A percentile compares a stretch with the other conserved stretches of the same genome.
These are phyloP conservation scores for Polytrichum formosum DNA, from an alignment of 225 moss, liverwort and hornwort genomes.

Conservation along the genomic window DNA sequence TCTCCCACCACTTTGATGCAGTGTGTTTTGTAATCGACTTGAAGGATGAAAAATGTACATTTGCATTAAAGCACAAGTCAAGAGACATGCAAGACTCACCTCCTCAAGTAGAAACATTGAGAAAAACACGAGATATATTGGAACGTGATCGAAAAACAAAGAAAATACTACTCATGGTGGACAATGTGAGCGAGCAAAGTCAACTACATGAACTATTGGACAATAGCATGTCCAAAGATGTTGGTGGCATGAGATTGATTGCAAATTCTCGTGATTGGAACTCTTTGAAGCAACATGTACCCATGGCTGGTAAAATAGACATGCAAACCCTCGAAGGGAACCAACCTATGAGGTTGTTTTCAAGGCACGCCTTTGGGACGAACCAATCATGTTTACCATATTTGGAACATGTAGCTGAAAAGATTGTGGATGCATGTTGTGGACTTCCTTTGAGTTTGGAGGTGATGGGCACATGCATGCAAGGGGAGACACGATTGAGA, in stretches of 20 bases:
- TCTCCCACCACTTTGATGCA: not conserved
- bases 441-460: constrained; percentile 13
- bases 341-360: constrained; percentile 1
- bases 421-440: constrained; percentile 6
- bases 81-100: not conserved
- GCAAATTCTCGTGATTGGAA: constrained; percentile 1
- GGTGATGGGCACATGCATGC: constrained; percentile 1
- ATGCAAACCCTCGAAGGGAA: not conserved
- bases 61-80: not conserved
- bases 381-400: not conserved
- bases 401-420: not conserved
- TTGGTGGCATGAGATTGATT: not conserved
- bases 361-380: not conserved
- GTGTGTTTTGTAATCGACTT: not conserved
- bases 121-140: not conserved
- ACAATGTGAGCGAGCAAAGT: not conserved
- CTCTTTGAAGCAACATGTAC: not conserved
- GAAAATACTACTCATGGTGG: not conserved
- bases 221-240: not conserved
- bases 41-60: not conserved
- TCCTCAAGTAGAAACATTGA: not conserved
- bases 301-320: not conserved
- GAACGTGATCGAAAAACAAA: not conserved
- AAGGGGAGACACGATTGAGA: not conserved
- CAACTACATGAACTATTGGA: constrained; percentile 1